Conservation (phyloP, 805 yeast species). For the Suhomyces faveliae region DNA sequence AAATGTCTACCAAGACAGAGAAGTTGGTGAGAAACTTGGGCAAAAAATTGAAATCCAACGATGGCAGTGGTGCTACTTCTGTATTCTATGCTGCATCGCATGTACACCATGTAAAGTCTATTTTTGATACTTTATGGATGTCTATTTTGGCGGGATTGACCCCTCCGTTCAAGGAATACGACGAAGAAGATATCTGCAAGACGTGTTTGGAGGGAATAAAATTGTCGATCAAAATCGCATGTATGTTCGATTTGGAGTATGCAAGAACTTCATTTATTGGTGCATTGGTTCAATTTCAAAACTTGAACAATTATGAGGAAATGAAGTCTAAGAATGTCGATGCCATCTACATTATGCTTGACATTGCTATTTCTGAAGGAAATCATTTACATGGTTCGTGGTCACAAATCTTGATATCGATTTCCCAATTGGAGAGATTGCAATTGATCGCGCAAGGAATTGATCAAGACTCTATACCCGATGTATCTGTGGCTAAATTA, state of each 20-base stretch:
- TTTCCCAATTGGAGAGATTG: constrained; percentile 88
- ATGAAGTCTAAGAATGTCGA: constrained; percentile 76
- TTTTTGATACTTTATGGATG: constrained; percentile 97
- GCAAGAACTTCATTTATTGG: constrained; percentile 89
- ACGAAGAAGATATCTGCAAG: constrained; percentile 66
- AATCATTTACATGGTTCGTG: constrained; percentile 68
- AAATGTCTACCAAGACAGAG: constrained; percentile 87
- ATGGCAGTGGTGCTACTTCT: constrained; percentile 20
- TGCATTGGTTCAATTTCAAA: constrained; percentile 84
- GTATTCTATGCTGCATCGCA: constrained; percentile 81
- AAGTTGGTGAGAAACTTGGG: constrained; percentile 70
- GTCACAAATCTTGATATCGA: constrained; percentile 76
- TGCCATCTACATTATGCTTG: constrained; percentile 73
- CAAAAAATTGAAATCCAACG: constrained; percentile 41
- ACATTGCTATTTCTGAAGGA: constrained; percentile 80
- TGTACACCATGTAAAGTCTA: constrained; percentile 86
- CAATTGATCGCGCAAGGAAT: constrained; percentile 87
- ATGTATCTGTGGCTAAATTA: constrained; percentile 71
- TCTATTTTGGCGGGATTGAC: constrained; percentile 91
- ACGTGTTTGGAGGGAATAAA: constrained; percentile 83
- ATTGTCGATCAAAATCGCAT: constrained; percentile 76
- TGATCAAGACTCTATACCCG: constrained; percentile 81
- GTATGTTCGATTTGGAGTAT: constrained; percentile 77
- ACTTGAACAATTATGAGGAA: constrained; percentile 74
- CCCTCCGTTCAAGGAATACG: constrained; percentile 87